phyloP scores from a whole-genome alignment of 352 stramenopile species.

The Phytopythium litorale region DNA sequence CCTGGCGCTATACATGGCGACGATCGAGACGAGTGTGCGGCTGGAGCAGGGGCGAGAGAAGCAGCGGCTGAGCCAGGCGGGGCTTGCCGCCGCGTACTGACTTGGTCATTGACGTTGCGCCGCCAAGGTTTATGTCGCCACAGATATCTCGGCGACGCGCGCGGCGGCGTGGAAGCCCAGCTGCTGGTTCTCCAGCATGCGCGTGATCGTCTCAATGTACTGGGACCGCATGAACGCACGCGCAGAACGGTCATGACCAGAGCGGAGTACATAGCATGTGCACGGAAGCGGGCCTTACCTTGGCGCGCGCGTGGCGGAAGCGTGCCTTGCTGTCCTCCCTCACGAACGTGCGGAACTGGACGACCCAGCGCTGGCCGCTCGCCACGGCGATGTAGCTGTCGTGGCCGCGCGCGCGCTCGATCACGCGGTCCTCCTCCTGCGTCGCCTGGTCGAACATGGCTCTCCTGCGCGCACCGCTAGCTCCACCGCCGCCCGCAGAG shows the following conservation, averaged over 20 bases:
- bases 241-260: neutral
- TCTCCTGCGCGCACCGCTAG: neutral
- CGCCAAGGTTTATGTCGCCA: neutral
- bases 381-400: conserved; percentile 47
- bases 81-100: conserved; percentile 15
- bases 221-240: conserved; percentile 11
- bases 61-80: conserved; percentile 16
- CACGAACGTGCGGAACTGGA: conserved; percentile 60
- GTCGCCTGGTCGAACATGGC: conserved; percentile 42
- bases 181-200: conserved; percentile 47
- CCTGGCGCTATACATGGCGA: conserved; percentile 69
- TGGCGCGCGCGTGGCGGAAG: conserved; percentile 44
- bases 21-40: conserved; percentile 58
- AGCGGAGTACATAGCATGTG: neutral
- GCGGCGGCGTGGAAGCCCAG: neutral
- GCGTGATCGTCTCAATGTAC: conserved; percentile 70
- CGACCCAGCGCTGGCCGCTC: conserved; percentile 41
- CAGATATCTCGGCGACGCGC: neutral
- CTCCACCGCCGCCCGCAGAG: neutral
- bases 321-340: conserved; percentile 35
- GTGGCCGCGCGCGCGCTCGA: conserved; percentile 44
- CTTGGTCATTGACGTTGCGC: neutral
- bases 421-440: conserved; percentile 43
- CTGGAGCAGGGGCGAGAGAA: conserved; percentile 39
- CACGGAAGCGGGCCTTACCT: conserved; percentile 19